Evolutionary conservation across 129 eudicot genomes (phyloP).

Genomic region (Ambrosia trifida): DNA sequence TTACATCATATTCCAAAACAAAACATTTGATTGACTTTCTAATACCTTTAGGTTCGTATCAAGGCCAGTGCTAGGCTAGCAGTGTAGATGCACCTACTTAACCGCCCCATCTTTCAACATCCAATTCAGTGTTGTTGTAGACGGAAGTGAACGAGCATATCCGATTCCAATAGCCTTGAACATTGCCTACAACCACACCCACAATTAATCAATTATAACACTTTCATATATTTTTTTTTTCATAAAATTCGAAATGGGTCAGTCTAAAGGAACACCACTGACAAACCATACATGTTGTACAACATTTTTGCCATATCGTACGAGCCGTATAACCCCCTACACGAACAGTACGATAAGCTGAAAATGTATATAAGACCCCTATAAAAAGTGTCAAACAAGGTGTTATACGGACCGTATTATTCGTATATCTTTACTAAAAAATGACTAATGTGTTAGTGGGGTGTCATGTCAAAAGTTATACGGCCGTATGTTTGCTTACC

Average conservation of each 20-base stretch:
- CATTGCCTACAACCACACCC: conserved; percentile 65
- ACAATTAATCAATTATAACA: neutral
- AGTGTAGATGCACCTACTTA: conserved; percentile 89
- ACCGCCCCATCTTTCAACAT: conserved; percentile 93
- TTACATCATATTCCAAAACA: neutral
- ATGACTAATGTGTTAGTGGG: too few species aligned
- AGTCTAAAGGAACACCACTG: too few species aligned
- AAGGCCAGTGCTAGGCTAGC: conserved; percentile 86
- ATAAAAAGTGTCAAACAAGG: too few species aligned
- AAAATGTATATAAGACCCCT: too few species aligned
- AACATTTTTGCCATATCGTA: too few species aligned
- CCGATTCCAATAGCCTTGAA: conserved; percentile 97
- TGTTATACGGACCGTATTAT: too few species aligned
- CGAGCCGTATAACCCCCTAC: too few species aligned
- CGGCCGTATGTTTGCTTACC: too few species aligned
- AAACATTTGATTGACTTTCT: neutral
- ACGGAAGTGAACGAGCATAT: conserved; percentile 75
- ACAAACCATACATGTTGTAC: neutral
- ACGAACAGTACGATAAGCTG: too few species aligned
- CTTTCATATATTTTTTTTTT: neutral
- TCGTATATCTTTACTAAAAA: too few species aligned
- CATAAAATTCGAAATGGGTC: neutral
- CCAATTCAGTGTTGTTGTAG: conserved; percentile 95
- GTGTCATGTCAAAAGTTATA: too few species aligned
- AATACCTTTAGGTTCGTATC: conserved; percentile 93